Conservation (phyloP, 306 rosid genomes). For the Casuarina cunninghamiana region DNA sequence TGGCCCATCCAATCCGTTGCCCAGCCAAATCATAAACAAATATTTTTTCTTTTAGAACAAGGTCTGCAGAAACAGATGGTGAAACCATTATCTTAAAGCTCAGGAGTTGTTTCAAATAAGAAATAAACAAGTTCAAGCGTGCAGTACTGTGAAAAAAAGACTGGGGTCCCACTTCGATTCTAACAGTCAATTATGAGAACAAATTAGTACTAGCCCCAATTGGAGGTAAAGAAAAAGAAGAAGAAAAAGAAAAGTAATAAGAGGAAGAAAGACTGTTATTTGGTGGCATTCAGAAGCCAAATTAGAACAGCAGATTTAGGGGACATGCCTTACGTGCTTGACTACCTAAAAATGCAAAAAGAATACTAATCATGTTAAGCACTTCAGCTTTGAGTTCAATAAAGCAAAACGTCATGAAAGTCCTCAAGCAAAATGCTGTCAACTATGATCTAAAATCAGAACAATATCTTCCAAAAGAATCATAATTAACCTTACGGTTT, state of each 20-base stretch:
- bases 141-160: not conserved
- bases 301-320: not conserved
- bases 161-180: not conserved
- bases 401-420: not conserved
- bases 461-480: not conserved
- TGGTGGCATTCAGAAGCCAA: not conserved
- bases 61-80: constrained; percentile 57
- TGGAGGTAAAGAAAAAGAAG: not conserved
- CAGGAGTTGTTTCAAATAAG: not conserved
- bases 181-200: not conserved
- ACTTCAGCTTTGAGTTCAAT: not conserved
- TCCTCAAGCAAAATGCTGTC: not conserved
- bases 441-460: not conserved
- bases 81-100: constrained; percentile 23
- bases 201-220: not conserved
- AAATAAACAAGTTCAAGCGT: constrained; percentile 12
- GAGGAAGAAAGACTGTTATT: too few relatives aligned
- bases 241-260: not conserved
- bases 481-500: not conserved
- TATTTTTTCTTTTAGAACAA: constrained; percentile 85
- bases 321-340: not conserved
- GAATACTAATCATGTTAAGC: not conserved
- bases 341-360: not conserved
- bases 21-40: constrained; percentile 83
- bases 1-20: constrained; percentile 91